phyloP scores from a whole-genome alignment of 441 rosid species.

The Corymbia calophylla region DNA sequence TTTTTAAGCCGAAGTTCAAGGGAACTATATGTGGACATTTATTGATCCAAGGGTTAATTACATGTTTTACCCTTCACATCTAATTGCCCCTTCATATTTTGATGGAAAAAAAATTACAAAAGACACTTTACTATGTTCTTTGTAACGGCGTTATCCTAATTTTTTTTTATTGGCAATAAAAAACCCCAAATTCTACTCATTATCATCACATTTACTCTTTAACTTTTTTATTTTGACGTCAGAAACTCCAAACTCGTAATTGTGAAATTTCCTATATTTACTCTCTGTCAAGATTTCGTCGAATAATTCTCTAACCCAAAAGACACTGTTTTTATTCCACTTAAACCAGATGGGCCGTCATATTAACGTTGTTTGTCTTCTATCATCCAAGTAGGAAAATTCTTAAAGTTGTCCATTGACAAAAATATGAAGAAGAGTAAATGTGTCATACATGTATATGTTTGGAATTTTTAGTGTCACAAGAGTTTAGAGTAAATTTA shows the following conservation, averaged over 20 bases:
- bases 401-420: too few relatives aligned
- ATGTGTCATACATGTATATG: neutral
- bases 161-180: neutral
- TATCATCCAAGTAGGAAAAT: too few relatives aligned
- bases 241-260: fast-evolving
- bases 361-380: neutral
- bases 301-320: neutral
- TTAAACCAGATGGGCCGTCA: fast-evolving
- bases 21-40: neutral
- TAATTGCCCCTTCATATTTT: neutral
- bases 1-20: neutral
- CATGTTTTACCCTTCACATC: neutral
- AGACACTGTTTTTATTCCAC: fast-evolving
- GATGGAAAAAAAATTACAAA: neutral
- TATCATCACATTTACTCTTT: fast-evolving
- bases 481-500: neutral
- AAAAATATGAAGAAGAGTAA: fast-evolving
- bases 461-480: neutral
- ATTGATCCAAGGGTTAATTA: neutral
- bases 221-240: fast-evolving
- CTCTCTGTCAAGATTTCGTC: fast-evolving
- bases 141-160: neutral
- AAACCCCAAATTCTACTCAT: neutral
- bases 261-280: fast-evolving
- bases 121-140: fast-evolving